A percentile compares a stretch with the other conserved stretches of the same genome.
Evolutionary conservation across 805 yeast species (phyloP).

Genomic region (Nakazawaea holstii): DNA sequence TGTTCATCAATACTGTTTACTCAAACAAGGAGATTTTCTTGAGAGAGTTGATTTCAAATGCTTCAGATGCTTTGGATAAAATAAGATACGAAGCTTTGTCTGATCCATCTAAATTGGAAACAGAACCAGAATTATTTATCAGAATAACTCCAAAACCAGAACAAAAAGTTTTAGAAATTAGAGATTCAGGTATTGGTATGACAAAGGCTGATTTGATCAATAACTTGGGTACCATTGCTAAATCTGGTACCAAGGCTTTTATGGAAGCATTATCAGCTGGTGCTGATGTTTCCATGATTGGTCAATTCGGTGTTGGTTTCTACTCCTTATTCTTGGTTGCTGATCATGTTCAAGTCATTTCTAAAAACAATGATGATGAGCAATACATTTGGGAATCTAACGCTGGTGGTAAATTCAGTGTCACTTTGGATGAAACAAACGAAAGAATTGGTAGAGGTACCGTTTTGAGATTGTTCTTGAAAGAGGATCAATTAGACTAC

Average conservation of each 20-base stretch:
- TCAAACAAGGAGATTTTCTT: conserved; percentile 98
- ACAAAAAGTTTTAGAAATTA: conserved; percentile 87
- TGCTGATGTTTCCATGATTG: conserved; percentile 99
- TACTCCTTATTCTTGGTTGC: conserved; percentile 99
- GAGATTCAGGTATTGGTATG: conserved; percentile 99
- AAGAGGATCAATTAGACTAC: conserved; percentile 98
- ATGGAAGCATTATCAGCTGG: conserved; percentile 99
- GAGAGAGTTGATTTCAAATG: conserved; percentile 98
- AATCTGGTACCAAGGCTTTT: conserved; percentile 98
- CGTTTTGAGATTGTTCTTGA: conserved; percentile 88
- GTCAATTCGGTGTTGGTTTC: conserved; percentile 99
- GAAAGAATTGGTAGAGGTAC: conserved; percentile 95
- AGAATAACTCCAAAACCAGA: conserved; percentile 98
- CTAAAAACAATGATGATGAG: conserved; percentile 98
- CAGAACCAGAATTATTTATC: conserved; percentile 95
- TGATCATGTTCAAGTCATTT: conserved; percentile 96
- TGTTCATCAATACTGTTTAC: conserved; percentile 99
- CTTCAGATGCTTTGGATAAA: conserved; percentile 98
- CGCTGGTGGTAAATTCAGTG: conserved; percentile 99
- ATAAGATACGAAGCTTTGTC: conserved; percentile 94
- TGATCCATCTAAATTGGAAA: conserved; percentile 85
- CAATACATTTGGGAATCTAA: conserved; percentile 99
- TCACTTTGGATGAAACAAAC: conserved; percentile 81
- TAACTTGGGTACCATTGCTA: conserved; percentile 99
- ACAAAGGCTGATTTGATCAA: conserved; percentile 98